Evolutionary conservation across 1,139 yeast species (phyloP).

Genomic region (Groenewaldozyma auringiensis): DNA sequence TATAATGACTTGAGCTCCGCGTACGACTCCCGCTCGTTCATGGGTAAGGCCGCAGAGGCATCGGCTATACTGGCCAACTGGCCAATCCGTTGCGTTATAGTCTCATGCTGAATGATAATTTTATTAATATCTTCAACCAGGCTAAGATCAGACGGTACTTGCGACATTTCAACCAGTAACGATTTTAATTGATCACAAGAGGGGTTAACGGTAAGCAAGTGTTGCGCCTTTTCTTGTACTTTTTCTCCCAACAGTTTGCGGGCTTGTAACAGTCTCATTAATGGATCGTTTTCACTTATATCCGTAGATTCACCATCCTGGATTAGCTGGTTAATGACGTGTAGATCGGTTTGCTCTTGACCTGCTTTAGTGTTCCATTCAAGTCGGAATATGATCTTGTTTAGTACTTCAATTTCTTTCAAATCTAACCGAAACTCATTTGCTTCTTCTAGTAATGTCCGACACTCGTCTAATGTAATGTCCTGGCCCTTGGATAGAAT

Average conservation of each 20-base stretch:
- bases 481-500: constrained; percentile 17
- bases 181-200: constrained; percentile 11
- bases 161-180: constrained; percentile 11
- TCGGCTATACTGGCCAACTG: constrained; percentile 13
- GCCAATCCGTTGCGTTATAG: neutral
- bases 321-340: constrained; percentile 35
- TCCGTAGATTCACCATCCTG: constrained; percentile 37
- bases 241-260: constrained; percentile 18
- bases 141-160: constrained; percentile 12
- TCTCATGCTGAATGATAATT: constrained; percentile 8
- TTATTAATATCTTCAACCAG: constrained; percentile 8
- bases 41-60: constrained; percentile 9
- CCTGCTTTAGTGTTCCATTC: constrained; percentile 43
- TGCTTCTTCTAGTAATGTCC: constrained; percentile 40
- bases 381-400: constrained; percentile 41
- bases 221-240: constrained; percentile 16
- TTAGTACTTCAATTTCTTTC: constrained; percentile 44
- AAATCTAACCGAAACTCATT: constrained; percentile 51
- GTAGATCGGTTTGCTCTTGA: constrained; percentile 23
- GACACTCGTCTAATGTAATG: constrained; percentile 24
- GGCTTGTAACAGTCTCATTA: constrained; percentile 17
- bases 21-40: constrained; percentile 29
- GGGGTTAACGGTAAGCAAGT: constrained; percentile 8
- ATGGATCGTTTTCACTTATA: constrained; percentile 19
- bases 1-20: constrained; percentile 22